Percentiles rank a stretch among this genome's conserved stretches.
Evolutionary conservation across 768 basidiomycete species (phyloP).

Genomic region (Lentinus brumalis): DNA sequence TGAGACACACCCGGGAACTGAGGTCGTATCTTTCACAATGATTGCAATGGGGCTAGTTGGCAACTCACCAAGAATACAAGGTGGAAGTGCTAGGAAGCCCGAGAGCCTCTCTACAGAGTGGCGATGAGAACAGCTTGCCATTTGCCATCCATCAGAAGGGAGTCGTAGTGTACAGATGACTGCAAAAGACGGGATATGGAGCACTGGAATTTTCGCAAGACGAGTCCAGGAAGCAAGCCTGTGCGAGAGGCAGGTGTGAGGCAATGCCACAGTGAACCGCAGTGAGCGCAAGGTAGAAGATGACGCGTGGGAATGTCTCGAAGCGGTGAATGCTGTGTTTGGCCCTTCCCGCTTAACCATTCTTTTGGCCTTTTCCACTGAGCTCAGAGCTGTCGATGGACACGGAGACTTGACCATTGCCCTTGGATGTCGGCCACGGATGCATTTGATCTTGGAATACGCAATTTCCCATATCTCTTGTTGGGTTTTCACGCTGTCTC

Average conservation of each 20-base stretch:
- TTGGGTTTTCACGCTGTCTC: too few species aligned
- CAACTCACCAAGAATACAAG: too few species aligned
- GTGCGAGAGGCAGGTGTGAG: slow-evolving; percentile 3
- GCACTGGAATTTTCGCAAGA: neutral
- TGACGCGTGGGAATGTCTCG: slow-evolving; percentile 5
- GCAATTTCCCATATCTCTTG: neutral
- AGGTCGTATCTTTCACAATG: too few species aligned
- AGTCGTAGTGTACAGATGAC: neutral
- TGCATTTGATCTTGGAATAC: neutral
- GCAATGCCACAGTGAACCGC: neutral
- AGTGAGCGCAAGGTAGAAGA: neutral
- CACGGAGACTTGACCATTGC: neutral
- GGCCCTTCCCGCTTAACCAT: slow-evolving; percentile 5
- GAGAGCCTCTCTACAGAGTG: too few species aligned
- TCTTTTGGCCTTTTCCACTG: neutral
- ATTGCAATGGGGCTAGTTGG: too few species aligned
- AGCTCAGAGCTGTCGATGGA: neutral
- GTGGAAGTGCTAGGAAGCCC: too few species aligned
- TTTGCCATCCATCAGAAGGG: neutral
- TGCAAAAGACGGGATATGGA: neutral
- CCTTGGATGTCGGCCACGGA: neutral
- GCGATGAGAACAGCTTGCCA: too few species aligned
- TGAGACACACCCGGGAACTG: too few species aligned
- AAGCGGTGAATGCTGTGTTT: slow-evolving; percentile 8
- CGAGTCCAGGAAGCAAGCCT: neutral